phyloP scores from a whole-genome alignment of 225 moss, liverwort and hornwort species.

The Straminergon stramineum region DNA sequence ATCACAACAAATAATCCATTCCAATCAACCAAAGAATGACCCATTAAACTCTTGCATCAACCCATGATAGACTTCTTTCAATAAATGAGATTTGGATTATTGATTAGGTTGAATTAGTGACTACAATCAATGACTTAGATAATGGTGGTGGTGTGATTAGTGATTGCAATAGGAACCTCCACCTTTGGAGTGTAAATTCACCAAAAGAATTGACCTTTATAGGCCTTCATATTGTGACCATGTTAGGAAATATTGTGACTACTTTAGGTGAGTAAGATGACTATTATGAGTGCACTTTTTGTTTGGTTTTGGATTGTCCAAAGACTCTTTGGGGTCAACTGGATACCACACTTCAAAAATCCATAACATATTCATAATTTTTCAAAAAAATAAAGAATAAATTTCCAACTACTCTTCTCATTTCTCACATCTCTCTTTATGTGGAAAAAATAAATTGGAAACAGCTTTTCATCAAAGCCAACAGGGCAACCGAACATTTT shows the following conservation, averaged over 20 bases:
- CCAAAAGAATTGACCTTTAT: not conserved
- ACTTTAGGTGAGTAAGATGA: not conserved
- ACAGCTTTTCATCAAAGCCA: not conserved
- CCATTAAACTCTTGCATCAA: not conserved
- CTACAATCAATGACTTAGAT: not conserved
- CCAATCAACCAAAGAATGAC: not conserved
- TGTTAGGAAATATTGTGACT: not conserved
- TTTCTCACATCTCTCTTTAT: not conserved
- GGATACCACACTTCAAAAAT: not conserved
- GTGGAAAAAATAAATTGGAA: not conserved
- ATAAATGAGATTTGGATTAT: not conserved
- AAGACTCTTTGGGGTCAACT: not conserved
- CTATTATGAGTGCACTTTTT: not conserved
- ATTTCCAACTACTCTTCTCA: too few species aligned
- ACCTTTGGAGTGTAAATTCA: not conserved
- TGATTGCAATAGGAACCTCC: not conserved
- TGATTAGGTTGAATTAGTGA: not conserved
- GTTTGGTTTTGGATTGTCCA: not conserved
- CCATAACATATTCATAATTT: not conserved
- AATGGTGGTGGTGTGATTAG: not conserved
- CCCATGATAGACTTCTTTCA: fast-evolving
- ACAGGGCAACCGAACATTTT: not conserved
- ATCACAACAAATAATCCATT: not conserved
- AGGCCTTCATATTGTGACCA: not conserved
- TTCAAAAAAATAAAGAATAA: not conserved